Evolutionary conservation across 1,139 yeast genomes (phyloP).

Genomic region (Williopsis jadinii): DNA sequence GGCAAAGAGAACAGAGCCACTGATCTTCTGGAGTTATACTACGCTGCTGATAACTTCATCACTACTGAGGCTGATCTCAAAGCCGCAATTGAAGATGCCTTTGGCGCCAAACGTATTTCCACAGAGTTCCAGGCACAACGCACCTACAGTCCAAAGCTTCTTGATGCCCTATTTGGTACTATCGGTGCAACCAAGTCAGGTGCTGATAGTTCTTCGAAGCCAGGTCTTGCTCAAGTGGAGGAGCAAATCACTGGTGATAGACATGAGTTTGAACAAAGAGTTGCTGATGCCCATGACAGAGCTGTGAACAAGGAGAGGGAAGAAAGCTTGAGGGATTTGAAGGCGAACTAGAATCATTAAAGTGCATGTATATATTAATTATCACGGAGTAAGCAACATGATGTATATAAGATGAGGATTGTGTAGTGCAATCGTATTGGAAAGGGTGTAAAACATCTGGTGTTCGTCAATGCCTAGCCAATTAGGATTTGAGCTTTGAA

Average conservation of each 20-base stretch:
- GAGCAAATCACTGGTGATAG: constrained; percentile 26
- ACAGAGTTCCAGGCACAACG: constrained; percentile 1
- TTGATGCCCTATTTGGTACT: constrained; percentile 28
- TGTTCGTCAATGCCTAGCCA: too few species aligned
- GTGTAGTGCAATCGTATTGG: too few species aligned
- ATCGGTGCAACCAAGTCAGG: constrained; percentile 9
- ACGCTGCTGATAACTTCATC: constrained; percentile 51
- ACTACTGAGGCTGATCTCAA: constrained; percentile 28
- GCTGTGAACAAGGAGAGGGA: background rate
- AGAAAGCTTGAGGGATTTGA: constrained; percentile 1
- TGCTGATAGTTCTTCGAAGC: constrained; percentile 8
- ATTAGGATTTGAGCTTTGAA: too few species aligned
- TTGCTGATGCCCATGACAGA: constrained; percentile 7
- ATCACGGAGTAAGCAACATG: too few species aligned
- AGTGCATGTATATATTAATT: background rate
- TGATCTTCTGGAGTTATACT: constrained; percentile 61
- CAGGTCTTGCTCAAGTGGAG: constrained; percentile 25
- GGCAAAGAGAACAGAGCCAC: constrained; percentile 43
- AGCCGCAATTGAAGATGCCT: constrained; percentile 27
- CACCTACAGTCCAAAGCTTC: constrained; percentile 17
- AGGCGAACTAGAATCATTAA: background rate
- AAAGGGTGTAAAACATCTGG: too few species aligned
- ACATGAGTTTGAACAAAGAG: constrained; percentile 19
- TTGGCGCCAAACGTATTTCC: constrained; percentile 7
- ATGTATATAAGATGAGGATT: too few species aligned